phyloP scores from a whole-genome alignment of 306 rosid species.

The Pueraria montana region DNA sequence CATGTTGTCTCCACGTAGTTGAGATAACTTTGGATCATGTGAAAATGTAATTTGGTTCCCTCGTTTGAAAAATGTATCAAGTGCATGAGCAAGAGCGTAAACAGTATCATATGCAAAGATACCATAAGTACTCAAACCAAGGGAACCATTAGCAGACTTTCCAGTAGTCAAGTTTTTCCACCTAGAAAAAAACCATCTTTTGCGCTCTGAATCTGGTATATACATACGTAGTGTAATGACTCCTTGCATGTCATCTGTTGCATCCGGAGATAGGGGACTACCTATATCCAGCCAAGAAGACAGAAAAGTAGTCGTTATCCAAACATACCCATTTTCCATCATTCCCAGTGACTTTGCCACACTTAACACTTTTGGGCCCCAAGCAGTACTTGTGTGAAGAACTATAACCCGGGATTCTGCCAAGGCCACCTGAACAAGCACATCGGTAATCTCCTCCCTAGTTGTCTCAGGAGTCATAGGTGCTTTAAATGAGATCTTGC shows the following conservation, averaged over 20 bases:
- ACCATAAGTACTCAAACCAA: constrained; percentile 76
- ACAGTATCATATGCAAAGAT: constrained; percentile 92
- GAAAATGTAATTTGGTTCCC: constrained; percentile 82
- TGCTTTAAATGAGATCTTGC: constrained; percentile 88
- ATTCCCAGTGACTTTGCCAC: constrained; percentile 84
- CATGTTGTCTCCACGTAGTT: constrained; percentile 55
- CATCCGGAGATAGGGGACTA: constrained; percentile 57
- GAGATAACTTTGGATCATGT: constrained; percentile 62
- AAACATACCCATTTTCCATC: constrained; percentile 90
- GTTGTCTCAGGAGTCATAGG: constrained; percentile 66
- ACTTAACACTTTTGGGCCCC: constrained; percentile 66
- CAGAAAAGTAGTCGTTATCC: constrained; percentile 89
- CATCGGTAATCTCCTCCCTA: constrained; percentile 68
- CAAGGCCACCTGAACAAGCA: constrained; percentile 79
- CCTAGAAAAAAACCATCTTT: constrained; percentile 70
- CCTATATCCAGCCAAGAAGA: constrained; percentile 64
- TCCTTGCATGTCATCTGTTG: constrained; percentile 75
- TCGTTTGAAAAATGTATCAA: constrained; percentile 75
- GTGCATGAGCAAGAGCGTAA: constrained; percentile 86
- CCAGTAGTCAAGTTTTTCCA: constrained; percentile 81
- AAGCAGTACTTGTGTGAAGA: constrained; percentile 66
- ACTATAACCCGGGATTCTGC: constrained; percentile 87
- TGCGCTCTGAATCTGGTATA: constrained; percentile 75
- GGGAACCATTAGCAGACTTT: constrained; percentile 50
- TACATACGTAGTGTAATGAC: constrained; percentile 74